A percentile compares a stretch with the other conserved stretches of the same genome.
phyloP scores from a whole-genome alignment of 1,284 basidiomycete genomes.

The Heliocybe sulcata region DNA sequence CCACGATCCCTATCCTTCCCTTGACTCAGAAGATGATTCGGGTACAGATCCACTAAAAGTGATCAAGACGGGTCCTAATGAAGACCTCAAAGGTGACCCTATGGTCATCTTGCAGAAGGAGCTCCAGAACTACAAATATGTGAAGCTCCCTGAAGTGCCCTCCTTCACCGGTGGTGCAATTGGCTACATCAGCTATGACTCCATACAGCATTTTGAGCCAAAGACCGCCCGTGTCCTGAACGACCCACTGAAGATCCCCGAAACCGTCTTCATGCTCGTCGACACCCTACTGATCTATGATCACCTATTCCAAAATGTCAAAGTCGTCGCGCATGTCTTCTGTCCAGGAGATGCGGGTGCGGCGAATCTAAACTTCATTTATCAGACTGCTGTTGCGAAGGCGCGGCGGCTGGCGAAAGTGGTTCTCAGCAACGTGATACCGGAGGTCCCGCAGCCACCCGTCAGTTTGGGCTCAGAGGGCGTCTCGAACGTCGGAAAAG shows the following conservation, averaged over 20 bases:
- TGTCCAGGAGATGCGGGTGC: conserved; percentile 62
- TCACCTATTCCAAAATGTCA: conserved; percentile 92
- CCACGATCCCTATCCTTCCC: neutral
- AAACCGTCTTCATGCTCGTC: conserved; percentile 95
- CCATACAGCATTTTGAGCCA: conserved; percentile 95
- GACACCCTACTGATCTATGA: conserved; percentile 96
- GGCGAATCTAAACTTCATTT: conserved; percentile 68
- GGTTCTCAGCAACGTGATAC: conserved; percentile 50
- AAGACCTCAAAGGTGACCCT: conserved; percentile 85
- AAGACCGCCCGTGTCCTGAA: conserved; percentile 72
- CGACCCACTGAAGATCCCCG: conserved; percentile 83
- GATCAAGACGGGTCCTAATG: conserved; percentile 81
- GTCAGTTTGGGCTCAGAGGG: conserved; percentile 68
- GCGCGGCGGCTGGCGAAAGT: conserved; percentile 68
- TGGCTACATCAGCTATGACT: conserved; percentile 96
- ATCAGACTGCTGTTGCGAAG: conserved; percentile 77
- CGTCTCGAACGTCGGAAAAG: conserved; percentile 89
- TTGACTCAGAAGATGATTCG: neutral
- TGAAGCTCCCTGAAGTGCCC: conserved; percentile 85
- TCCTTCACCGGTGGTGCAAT: conserved; percentile 98
- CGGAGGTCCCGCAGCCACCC: conserved; percentile 61
- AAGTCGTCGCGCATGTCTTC: conserved; percentile 94
- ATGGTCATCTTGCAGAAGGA: conserved; percentile 82
- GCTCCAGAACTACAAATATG: conserved; percentile 82
- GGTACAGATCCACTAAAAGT: conserved; percentile 84